phyloP scores from a whole-genome alignment of 768 basidiomycete species.

The Nidula microcarpa region DNA sequence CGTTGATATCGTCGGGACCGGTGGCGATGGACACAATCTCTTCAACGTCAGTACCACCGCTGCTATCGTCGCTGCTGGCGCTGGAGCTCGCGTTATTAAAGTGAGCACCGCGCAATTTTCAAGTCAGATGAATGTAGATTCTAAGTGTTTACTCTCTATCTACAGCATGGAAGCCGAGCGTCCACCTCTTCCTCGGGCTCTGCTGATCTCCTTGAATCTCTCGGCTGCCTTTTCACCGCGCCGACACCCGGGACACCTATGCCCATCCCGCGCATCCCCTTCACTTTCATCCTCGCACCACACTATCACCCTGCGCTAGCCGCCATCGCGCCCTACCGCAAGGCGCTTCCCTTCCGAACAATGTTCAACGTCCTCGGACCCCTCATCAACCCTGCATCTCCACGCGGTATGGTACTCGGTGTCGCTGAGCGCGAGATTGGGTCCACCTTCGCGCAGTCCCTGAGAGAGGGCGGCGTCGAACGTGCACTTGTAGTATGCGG shows the following conservation, averaged over 20 bases:
- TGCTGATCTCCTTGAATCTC: slow-evolving; percentile 84
- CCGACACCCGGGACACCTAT: slow-evolving; percentile 57
- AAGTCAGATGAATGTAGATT: background rate
- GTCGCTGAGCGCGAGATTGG: slow-evolving; percentile 84
- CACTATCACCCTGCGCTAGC: slow-evolving; percentile 91
- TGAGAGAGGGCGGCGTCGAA: slow-evolving; percentile 70
- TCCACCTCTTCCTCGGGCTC: slow-evolving; percentile 95
- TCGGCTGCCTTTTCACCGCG: slow-evolving; percentile 72
- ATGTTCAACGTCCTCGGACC: slow-evolving; percentile 97
- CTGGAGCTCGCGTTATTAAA: slow-evolving; percentile 91
- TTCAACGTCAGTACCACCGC: slow-evolving; percentile 98
- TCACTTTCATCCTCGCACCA: slow-evolving; percentile 91
- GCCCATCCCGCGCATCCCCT: slow-evolving; percentile 66
- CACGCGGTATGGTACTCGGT: slow-evolving; percentile 87
- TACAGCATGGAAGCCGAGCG: slow-evolving; percentile 84
- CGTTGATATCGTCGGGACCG: slow-evolving; percentile 88
- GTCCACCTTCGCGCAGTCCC: slow-evolving; percentile 70
- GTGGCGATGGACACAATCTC: slow-evolving; percentile 93
- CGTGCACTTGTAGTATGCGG: slow-evolving; percentile 94
- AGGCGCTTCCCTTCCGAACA: slow-evolving; percentile 87
- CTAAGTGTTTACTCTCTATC: slow-evolving; percentile 4
- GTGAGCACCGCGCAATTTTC: slow-evolving; percentile 32
- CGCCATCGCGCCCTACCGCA: slow-evolving; percentile 78
- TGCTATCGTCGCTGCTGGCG: slow-evolving; percentile 90
- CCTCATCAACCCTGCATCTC: slow-evolving; percentile 86